Evolutionary conservation across 2,329 filamentous ascomycete genomes (phyloP).

Genomic region (Pseudogymnoascus sp.): DNA sequence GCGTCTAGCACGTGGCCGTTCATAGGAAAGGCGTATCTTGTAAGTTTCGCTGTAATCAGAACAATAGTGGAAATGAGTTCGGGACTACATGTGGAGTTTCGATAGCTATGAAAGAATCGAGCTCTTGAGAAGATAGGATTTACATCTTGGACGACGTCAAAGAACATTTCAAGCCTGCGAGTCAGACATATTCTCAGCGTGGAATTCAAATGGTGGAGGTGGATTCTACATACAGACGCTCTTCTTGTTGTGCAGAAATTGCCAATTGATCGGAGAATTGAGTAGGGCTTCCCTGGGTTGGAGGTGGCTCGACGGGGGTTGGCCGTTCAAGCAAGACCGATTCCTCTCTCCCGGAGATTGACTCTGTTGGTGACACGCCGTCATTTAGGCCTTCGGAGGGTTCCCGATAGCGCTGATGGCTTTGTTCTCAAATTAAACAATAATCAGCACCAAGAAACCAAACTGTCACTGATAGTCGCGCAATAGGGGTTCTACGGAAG

Average conservation of each 20-base stretch:
- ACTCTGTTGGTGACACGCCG: too few species aligned
- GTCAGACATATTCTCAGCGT: too few species aligned
- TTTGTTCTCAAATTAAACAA: neutral
- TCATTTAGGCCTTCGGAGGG: neutral
- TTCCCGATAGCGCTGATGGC: neutral
- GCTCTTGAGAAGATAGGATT: slow-evolving; percentile 26
- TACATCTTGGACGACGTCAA: slow-evolving; percentile 27
- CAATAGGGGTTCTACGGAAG: neutral
- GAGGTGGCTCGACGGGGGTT: too few species aligned
- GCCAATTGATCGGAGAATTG: too few species aligned
- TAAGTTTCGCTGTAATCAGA: slow-evolving; percentile 26
- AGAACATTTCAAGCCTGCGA: slow-evolving; percentile 18
- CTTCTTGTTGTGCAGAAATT: too few species aligned
- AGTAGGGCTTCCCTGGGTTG: too few species aligned
- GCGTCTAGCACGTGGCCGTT: slow-evolving; percentile 18
- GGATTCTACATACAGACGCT: too few species aligned
- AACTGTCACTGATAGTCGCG: slow-evolving; percentile 4
- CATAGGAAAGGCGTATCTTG: slow-evolving; percentile 21
- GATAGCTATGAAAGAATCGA: slow-evolving; percentile 24
- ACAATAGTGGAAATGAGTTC: slow-evolving; percentile 23
- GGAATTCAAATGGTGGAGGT: too few species aligned
- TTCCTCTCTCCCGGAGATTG: too few species aligned
- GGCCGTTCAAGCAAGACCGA: too few species aligned
- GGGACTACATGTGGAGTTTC: slow-evolving; percentile 18
- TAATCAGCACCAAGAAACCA: neutral